A percentile compares a stretch with the other conserved stretches of the same genome.
Conservation (phyloP, 352 stramenopile genomes). For the Sclerospora graminicola region DNA sequence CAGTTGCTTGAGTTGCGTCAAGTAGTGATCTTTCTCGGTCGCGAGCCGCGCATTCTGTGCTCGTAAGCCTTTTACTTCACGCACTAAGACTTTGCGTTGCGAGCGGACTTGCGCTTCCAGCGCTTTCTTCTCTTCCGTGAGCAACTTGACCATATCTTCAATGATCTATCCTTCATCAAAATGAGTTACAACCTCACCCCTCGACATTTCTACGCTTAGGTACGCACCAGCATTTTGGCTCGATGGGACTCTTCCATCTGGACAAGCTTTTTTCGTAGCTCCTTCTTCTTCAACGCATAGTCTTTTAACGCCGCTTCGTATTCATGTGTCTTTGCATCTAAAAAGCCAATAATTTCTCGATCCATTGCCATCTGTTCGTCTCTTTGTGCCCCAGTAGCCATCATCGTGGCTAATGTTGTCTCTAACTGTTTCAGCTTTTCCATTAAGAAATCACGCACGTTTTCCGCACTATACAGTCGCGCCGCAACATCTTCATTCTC, state of each 20-base stretch:
- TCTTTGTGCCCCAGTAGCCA: slow-evolving; percentile 44
- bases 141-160: slow-evolving; percentile 67
- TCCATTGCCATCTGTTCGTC: slow-evolving; percentile 60
- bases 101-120: slow-evolving; percentile 58
- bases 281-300: slow-evolving; percentile 45
- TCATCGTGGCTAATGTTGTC: slow-evolving; percentile 42
- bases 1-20: slow-evolving; percentile 66
- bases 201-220: no score
- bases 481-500: slow-evolving; percentile 73
- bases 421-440: slow-evolving; percentile 75
- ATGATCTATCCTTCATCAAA: slow-evolving; percentile 38
- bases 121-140: slow-evolving; percentile 68
- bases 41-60: slow-evolving; percentile 54
- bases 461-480: slow-evolving; percentile 61
- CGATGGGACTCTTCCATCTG: slow-evolving; percentile 42
- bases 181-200: background rate
- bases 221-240: slow-evolving; percentile 43
- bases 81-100: slow-evolving; percentile 73
- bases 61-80: slow-evolving; percentile 67
- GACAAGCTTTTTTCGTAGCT: slow-evolving; percentile 30
- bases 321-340: slow-evolving; percentile 71
- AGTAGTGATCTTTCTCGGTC: slow-evolving; percentile 60
- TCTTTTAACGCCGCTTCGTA: slow-evolving; percentile 52
- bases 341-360: slow-evolving; percentile 75
- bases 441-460: slow-evolving; percentile 78